Evolutionary conservation across 306 rosid species (phyloP).

Genomic region (Fragaria nilgerrensis): DNA sequence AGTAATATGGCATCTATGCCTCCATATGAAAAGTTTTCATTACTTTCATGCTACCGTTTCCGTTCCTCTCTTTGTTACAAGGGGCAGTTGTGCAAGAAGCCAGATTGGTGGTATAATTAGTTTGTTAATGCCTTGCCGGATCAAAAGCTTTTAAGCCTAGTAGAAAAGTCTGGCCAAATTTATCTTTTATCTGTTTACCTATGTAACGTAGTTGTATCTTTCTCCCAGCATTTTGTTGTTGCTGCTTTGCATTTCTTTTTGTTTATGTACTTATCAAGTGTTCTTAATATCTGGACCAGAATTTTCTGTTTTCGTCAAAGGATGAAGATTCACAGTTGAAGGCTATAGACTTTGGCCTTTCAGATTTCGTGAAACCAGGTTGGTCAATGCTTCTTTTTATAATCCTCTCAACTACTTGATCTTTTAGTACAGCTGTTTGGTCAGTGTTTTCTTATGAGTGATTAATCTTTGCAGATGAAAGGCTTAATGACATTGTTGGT

Average conservation of each 20-base stretch:
- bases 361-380: slow-evolving; percentile 94
- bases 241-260: slow-evolving; percentile 10
- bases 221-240: slow-evolving; percentile 15
- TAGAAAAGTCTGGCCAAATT: not conserved
- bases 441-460: slow-evolving; percentile 18
- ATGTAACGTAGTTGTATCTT: not conserved
- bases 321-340: slow-evolving; percentile 85
- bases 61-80: not conserved
- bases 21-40: not conserved
- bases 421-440: slow-evolving; percentile 1
- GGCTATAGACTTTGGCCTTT: slow-evolving; percentile 96
- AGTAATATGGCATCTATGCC: not conserved
- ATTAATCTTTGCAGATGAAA: slow-evolving; percentile 66
- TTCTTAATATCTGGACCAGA: slow-evolving; percentile 56
- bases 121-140: not conserved
- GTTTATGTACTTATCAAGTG: slow-evolving; percentile 22
- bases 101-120: not conserved
- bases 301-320: slow-evolving; percentile 71
- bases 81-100: not conserved
- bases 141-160: not conserved
- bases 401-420: not conserved
- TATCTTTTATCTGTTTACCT: not conserved
- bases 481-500: slow-evolving; percentile 93
- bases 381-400: slow-evolving; percentile 6
- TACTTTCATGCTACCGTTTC: too few species aligned